Evolutionary conservation across 805 yeast species (phyloP).

Genomic region (Candida endomychidarum): DNA sequence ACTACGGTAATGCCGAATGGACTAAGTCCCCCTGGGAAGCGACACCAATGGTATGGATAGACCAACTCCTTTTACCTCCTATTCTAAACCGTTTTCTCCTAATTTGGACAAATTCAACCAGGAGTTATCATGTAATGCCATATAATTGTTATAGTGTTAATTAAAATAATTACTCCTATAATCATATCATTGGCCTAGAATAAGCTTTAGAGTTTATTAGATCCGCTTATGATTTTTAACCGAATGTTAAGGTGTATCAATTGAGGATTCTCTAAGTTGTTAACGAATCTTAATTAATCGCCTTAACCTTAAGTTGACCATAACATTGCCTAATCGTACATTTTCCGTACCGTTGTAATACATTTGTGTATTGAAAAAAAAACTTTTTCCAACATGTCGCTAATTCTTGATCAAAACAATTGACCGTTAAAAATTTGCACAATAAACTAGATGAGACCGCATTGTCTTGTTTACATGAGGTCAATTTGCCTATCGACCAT

Average conservation of each 20-base stretch:
- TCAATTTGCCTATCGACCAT: conserved; percentile 1
- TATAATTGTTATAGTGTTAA: no score
- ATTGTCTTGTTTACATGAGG: conserved; percentile 3
- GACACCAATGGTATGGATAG: no score
- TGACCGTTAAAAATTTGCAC: conserved; percentile 1
- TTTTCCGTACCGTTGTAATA: not conserved
- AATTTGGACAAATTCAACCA: not conserved
- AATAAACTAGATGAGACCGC: not conserved
- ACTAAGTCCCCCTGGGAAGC: no score
- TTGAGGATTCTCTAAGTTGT: not conserved
- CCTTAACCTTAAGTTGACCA: not conserved
- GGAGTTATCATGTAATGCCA: no score
- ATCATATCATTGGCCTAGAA: conserved; percentile 1
- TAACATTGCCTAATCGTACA: not conserved
- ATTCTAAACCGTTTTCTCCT: conserved; percentile 2
- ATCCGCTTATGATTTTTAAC: conserved; percentile 4
- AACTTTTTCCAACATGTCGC: not conserved
- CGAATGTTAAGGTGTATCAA: conserved; percentile 2
- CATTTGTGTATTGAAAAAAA: not conserved
- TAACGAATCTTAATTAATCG: no score
- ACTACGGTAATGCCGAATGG: no score
- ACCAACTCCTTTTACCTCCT: no score
- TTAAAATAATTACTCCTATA: no score
- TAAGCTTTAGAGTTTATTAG: conserved; percentile 5
- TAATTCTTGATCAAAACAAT: conserved; percentile 6